A percentile compares a stretch with the other conserved stretches of the same genome.
phyloP scores from a whole-genome alignment of 768 basidiomycete species.

The Leccinum arenicola region DNA sequence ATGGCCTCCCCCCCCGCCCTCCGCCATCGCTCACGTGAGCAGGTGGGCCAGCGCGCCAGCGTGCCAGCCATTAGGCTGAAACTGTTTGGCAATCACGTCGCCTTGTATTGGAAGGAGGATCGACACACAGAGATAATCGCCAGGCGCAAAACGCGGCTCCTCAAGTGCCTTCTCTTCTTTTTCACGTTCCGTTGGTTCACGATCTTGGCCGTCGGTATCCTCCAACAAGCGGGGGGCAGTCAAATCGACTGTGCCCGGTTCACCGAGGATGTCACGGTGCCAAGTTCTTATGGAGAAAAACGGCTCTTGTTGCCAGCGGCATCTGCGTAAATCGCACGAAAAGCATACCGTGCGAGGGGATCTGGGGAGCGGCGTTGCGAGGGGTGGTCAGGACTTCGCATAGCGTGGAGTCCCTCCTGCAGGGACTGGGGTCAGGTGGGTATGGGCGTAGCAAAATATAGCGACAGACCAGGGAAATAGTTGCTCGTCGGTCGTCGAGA shows the following conservation, averaged over 20 bases:
- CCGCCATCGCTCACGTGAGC: slow-evolving; percentile 44
- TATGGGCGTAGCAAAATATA: not conserved
- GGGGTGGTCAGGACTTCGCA: slow-evolving; percentile 77
- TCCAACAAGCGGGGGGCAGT: slow-evolving; percentile 62
- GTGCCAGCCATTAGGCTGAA: slow-evolving; percentile 37
- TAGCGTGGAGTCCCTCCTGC: slow-evolving; percentile 80
- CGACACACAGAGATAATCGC: slow-evolving; percentile 73
- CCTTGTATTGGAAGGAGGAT: slow-evolving; percentile 66
- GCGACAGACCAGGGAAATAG: slow-evolving; percentile 69
- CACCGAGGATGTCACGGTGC: slow-evolving; percentile 78
- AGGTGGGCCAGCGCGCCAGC: slow-evolving; percentile 36
- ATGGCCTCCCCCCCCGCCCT: slow-evolving; percentile 59
- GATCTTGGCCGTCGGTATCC: slow-evolving; percentile 38
- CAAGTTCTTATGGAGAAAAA: slow-evolving; percentile 75
- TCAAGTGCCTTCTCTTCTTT: slow-evolving; percentile 72
- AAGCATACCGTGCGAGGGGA: slow-evolving; percentile 78
- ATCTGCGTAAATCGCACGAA: slow-evolving; percentile 78
- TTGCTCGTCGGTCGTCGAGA: slow-evolving; percentile 80
- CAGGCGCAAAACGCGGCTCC: slow-evolving; percentile 75
- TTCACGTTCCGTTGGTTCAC: slow-evolving; percentile 41
- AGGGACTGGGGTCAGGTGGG: not conserved
- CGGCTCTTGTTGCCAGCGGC: slow-evolving; percentile 60
- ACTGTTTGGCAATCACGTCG: slow-evolving; percentile 40
- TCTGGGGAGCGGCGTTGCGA: slow-evolving; percentile 66
- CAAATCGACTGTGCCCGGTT: slow-evolving; percentile 59